Conservation (phyloP, 2,329 filamentous ascomycete species). For the Cladobotryum mycophilum region DNA sequence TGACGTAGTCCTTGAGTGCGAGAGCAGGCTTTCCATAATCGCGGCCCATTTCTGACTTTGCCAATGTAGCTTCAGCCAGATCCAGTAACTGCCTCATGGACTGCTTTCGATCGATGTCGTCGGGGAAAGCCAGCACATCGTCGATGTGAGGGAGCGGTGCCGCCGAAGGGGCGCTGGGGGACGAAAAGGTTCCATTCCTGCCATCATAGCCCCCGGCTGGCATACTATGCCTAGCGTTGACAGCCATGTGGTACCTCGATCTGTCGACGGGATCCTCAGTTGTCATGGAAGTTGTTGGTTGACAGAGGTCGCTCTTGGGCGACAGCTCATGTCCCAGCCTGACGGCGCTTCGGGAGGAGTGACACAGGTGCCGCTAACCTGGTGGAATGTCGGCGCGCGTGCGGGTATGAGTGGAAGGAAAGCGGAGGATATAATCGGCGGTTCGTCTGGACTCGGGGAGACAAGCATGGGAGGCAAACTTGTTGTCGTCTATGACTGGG, state of each 20-base stretch:
- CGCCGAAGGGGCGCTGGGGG: slow-evolving; percentile 18
- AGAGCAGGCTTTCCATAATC: slow-evolving; percentile 62
- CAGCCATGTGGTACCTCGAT: slow-evolving; percentile 25
- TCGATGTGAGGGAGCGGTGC: slow-evolving; percentile 46
- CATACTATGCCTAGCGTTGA: slow-evolving; percentile 24
- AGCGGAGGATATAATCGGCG: not conserved
- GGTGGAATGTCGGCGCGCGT: not conserved
- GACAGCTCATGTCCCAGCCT: slow-evolving; percentile 1
- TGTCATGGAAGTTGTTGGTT: slow-evolving; percentile 6
- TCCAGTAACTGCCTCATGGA: slow-evolving; percentile 50
- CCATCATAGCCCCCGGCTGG: slow-evolving; percentile 22
- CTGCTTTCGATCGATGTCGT: slow-evolving; percentile 42
- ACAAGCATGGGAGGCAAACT: slow-evolving; percentile 6
- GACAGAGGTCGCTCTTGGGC: not conserved
- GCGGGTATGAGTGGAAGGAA: not conserved
- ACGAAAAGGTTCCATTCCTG: slow-evolving; percentile 21
- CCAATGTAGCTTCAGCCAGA: slow-evolving; percentile 45
- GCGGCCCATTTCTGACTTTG: slow-evolving; percentile 55
- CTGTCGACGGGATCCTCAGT: slow-evolving; percentile 15
- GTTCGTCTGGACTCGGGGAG: slow-evolving; percentile 5
- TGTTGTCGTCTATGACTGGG: slow-evolving; percentile 4
- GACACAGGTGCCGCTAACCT: not conserved
- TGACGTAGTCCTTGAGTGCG: slow-evolving; percentile 78
- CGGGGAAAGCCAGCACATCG: slow-evolving; percentile 41
- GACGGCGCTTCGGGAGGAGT: not conserved